Evolutionary conservation across 108 stramenopile species (phyloP).

Genomic region (Cyclotella sp.): DNA sequence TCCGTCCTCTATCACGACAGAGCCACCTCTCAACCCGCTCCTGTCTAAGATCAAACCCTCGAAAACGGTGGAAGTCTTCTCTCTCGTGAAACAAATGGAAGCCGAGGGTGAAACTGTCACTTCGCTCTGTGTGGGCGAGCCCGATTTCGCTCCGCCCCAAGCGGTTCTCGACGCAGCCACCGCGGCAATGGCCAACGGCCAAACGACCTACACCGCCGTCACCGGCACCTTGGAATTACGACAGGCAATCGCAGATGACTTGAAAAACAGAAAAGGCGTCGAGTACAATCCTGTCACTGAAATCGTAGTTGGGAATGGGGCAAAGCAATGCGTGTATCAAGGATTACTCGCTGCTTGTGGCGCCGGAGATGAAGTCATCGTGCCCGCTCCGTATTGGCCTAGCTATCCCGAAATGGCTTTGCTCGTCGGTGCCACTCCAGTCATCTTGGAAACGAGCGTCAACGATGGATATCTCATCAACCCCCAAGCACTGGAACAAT

Average conservation of each 20-base stretch:
- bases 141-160: slow-evolving; percentile 92
- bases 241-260: slow-evolving; percentile 88
- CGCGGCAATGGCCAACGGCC: slow-evolving; percentile 67
- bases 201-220: slow-evolving; percentile 94
- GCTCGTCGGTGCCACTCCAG: slow-evolving; percentile 84
- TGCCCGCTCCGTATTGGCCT: slow-evolving; percentile 97
- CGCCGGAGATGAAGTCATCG: slow-evolving; percentile 89
- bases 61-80: slow-evolving; percentile 88
- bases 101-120: slow-evolving; percentile 83
- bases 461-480: slow-evolving; percentile 87
- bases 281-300: slow-evolving; percentile 82
- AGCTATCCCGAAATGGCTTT: slow-evolving; percentile 96
- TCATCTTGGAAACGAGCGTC: slow-evolving; percentile 86
- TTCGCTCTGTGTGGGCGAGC: slow-evolving; percentile 97
- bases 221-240: slow-evolving; percentile 88
- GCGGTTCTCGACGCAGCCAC: slow-evolving; percentile 87
- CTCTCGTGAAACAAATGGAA: slow-evolving; percentile 84
- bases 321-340: slow-evolving; percentile 95
- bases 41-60: slow-evolving; percentile 71
- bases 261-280: slow-evolving; percentile 81
- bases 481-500: slow-evolving; percentile 65
- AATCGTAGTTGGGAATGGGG: slow-evolving; percentile 96
- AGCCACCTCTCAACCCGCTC: slow-evolving; percentile 68
- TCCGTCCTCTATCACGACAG: slow-evolving; percentile 13
- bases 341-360: slow-evolving; percentile 89